Percentiles rank a stretch among this genome's conserved stretches.
Evolutionary conservation across 352 stramenopile species (phyloP).

Genomic region (Pythium pyrilobum): DNA sequence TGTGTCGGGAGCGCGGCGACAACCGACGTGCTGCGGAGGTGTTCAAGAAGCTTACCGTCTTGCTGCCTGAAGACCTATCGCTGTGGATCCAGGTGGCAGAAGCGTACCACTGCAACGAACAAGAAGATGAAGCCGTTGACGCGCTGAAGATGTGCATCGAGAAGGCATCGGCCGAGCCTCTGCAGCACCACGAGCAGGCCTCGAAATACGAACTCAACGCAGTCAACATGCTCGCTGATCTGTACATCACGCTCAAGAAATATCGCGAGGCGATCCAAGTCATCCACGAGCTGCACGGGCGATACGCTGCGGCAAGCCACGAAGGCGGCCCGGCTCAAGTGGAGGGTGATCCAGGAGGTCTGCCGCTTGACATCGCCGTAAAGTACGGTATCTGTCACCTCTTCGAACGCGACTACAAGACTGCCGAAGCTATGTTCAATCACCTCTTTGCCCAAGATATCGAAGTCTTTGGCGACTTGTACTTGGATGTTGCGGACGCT

Average conservation of each 20-base stretch:
- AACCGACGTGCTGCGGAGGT: constrained; percentile 74
- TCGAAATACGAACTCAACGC: constrained; percentile 82
- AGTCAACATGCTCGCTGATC: constrained; percentile 84
- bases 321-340: constrained; percentile 42
- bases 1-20: constrained; percentile 74
- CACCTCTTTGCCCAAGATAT: constrained; percentile 81
- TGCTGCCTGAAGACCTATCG: constrained; percentile 69
- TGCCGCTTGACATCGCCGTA: constrained; percentile 82
- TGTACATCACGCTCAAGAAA: constrained; percentile 85
- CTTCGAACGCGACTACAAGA: constrained; percentile 67
- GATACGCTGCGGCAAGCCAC: constrained; percentile 50
- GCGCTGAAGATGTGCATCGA: constrained; percentile 82
- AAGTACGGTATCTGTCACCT: constrained; percentile 86
- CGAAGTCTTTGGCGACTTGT: constrained; percentile 79
- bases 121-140: constrained; percentile 80
- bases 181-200: constrained; percentile 45
- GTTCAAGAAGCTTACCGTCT: constrained; percentile 71
- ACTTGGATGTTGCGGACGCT: constrained; percentile 77
- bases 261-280: constrained; percentile 76
- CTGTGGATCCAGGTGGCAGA: constrained; percentile 86
- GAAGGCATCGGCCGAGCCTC: constrained; percentile 60
- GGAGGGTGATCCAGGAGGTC: constrained; percentile 52
- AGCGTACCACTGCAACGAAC: constrained; percentile 84
- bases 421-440: constrained; percentile 76
- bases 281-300: constrained; percentile 68